Conservation (phyloP, 345 rosid species). For the Carallia pectinifolia region DNA sequence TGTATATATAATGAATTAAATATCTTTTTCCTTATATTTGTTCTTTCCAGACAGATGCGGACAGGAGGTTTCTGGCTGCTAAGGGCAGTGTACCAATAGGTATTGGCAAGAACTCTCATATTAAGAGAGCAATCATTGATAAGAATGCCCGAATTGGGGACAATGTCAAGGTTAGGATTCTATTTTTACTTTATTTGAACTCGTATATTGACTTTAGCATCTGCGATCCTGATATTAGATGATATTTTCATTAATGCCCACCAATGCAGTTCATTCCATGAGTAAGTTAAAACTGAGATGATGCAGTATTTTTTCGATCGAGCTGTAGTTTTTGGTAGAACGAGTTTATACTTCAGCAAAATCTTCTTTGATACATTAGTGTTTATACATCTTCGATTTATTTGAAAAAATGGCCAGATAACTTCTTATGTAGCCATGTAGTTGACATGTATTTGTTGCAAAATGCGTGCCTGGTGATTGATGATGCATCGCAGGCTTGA, state of each 20-base stretch:
- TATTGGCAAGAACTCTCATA: slow-evolving; percentile 76
- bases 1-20: not conserved
- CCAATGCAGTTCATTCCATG: too few species aligned
- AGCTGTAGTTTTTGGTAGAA: too few species aligned
- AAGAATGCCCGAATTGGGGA: slow-evolving; percentile 92
- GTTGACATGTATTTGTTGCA: too few species aligned
- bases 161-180: slow-evolving; percentile 68
- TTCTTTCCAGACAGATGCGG: slow-evolving; percentile 71
- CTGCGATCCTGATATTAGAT: not conserved
- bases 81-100: slow-evolving; percentile 93
- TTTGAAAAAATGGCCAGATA: too few species aligned
- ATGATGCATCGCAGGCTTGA: too few species aligned
- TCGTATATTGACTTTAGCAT: not conserved
- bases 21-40: not conserved
- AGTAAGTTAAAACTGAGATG: too few species aligned
- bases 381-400: too few species aligned
- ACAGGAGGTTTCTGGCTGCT: slow-evolving; percentile 76
- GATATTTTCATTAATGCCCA: not conserved
- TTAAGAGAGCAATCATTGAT: slow-evolving; percentile 93
- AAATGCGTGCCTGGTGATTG: too few species aligned
- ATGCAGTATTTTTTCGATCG: too few species aligned
- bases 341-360: too few species aligned
- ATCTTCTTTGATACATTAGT: too few species aligned
- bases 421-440: too few species aligned
- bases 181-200: not conserved